Base-by-base conservation (phyloP, 176 grass and related monocot species). In the Carex cristatella region DNA sequence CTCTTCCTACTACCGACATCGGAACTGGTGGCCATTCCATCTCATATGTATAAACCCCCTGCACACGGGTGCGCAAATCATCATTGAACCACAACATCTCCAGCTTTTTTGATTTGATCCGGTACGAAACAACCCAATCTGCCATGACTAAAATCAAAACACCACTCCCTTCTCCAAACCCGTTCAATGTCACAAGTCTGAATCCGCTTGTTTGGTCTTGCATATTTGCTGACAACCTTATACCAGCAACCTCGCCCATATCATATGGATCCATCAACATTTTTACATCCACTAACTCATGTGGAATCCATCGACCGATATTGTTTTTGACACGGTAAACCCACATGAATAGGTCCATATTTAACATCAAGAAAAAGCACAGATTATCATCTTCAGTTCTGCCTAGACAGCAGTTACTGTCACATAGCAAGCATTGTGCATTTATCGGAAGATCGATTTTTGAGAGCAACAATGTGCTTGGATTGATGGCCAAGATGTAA, bases 11-110 rank as follows among this genome's bases (percentile, higher is more conserved):
- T 38, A 4, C 37, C 37, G 61, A 16, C 81, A 75, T 75, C 51
- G 48, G 64, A 66, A 12, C 87, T 31, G 89, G 92, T 35, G 89
- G 89, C 92, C 92, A 91, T 9, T 65, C 57, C 92, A 94, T 94
- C 85, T 91, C 85, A 40, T 61, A 88, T 10, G 87, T 84, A 78
- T 66, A 91, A 18, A 94, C 79, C 28, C 51, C 79, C 0, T 59
- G 87, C 13, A 91, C 79, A 32, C 89, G 89, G 4, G 79, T 32
- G 2, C 0, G 5, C n/a, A 72, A 70, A 9, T 94, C 87, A 1
- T 65, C 18, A 33, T 87, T 94, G 42, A 1, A 69, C 87, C 89
- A 89, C 9, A 94, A 71, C 49, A 16, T 80, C 87, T 86, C 73
- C 86, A 94, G 55, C 61, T 9, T 78, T 31, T 79, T 2, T 2